Evolutionary conservation across 352 stramenopile species (phyloP).

Genomic region (Phytopythium chamaehyphon): DNA sequence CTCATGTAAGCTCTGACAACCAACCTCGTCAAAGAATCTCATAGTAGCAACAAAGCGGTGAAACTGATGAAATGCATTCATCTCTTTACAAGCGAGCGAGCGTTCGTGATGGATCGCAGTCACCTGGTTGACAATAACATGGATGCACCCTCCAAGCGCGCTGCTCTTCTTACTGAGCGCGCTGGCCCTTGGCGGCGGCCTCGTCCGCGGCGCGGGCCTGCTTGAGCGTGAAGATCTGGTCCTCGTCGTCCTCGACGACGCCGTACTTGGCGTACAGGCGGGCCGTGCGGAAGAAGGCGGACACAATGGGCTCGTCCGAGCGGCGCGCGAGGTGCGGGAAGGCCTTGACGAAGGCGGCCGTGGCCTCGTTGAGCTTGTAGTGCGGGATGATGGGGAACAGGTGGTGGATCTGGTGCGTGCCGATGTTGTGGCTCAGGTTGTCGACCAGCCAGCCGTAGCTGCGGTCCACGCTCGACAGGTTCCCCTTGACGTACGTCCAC

Average conservation of each 20-base stretch:
- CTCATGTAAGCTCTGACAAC: too few species aligned
- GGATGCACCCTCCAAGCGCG: background rate
- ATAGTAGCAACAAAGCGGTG: too few species aligned
- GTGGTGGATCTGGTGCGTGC: conserved; percentile 84
- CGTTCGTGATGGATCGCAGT: too few species aligned
- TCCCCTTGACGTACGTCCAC: conserved; percentile 84
- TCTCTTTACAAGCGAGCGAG: too few species aligned
- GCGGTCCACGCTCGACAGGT: conserved; percentile 77
- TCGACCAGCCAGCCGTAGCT: conserved; percentile 76
- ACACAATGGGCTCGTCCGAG: conserved; percentile 63
- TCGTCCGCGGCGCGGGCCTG: conserved; percentile 29
- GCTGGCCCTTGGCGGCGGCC: conserved; percentile 30
- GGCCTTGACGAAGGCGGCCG: conserved; percentile 50
- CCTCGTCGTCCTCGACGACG: conserved; percentile 46
- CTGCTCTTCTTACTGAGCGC: conserved; percentile 4
- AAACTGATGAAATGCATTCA: too few species aligned
- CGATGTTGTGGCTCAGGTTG: conserved; percentile 86
- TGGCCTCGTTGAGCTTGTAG: conserved; percentile 75
- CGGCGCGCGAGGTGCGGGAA: conserved; percentile 75
- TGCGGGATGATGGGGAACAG: conserved; percentile 86
- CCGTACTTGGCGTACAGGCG: conserved; percentile 69
- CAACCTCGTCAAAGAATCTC: too few species aligned
- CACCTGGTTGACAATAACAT: background rate
- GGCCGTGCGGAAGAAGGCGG: conserved; percentile 55
- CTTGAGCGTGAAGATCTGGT: conserved; percentile 72